Evolutionary conservation across 2,329 filamentous ascomycete genomes (phyloP).

Genomic region (Exophiala xenobiotica): DNA sequence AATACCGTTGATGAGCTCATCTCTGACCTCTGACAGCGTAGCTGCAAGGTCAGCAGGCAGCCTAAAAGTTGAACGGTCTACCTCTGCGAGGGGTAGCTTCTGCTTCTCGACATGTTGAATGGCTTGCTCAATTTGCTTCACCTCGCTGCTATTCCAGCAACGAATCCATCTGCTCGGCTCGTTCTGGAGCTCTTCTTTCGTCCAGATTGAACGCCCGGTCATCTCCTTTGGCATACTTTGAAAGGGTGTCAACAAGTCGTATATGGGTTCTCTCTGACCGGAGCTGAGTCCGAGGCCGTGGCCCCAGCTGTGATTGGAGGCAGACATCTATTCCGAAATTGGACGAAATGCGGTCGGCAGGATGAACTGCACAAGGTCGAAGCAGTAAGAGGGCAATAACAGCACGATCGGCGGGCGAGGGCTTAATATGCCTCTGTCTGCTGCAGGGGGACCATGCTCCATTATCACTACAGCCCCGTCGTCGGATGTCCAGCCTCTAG

Average conservation of each 20-base stretch:
- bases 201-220: conserved; percentile 70
- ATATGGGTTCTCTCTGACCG: conserved; percentile 70
- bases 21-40: conserved; percentile 57
- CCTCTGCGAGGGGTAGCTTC: conserved; percentile 67
- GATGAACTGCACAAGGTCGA: no score
- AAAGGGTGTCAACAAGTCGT: conserved; percentile 64
- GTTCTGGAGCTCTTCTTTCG: conserved; percentile 60
- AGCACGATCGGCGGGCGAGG: no score
- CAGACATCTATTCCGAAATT: neutral
- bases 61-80: conserved; percentile 63
- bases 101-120: conserved; percentile 68
- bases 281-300: conserved; percentile 46
- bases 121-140: conserved; percentile 65
- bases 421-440: no score
- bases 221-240: conserved; percentile 69
- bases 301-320: neutral
- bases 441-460: no score
- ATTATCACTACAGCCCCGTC: no score
- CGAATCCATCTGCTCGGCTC: conserved; percentile 71
- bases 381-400: no score
- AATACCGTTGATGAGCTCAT: conserved; percentile 76
- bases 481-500: no score
- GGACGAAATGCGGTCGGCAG: no score
- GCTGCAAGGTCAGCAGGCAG: conserved; percentile 54
- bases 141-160: conserved; percentile 63